Evolutionary conservation across 768 basidiomycete genomes (phyloP), one percentile per base, ranked within the genome.

Genomic region (Ramaria sp.): DNA sequence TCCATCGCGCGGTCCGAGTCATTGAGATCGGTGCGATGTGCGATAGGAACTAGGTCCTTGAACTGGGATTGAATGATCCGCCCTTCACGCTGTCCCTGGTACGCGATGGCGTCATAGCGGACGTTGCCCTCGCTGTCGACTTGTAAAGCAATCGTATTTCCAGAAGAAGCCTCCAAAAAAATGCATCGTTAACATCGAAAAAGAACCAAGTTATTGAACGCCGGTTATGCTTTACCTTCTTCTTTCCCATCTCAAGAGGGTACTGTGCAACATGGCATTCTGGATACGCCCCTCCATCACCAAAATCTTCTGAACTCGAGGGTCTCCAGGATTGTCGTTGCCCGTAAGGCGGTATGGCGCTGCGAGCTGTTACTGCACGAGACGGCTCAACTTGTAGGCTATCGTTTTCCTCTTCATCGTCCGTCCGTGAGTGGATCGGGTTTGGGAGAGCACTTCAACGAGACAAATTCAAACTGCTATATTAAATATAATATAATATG

Each of bases 211-310:
- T n/a, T n/a, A n/a, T n/a, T 24, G 25, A 57, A 27, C 16, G 34
- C 12, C 37, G 12, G 12, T 45, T n/a, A 27, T 3, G 3, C 81
- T 59, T n/a, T 50, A 85, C 92, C 81, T 94, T 94, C 78, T 96
- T 96, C 70, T 81, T 79, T 54, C 95, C 95, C 78, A 99, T 83
- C 55, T 91, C 90, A 58, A 98, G 68, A 10, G 95, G 95, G 72
- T 96, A 99, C 67, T 99, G 95, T 5, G 96, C 96, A 50, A 95
- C 73, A 76, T 94, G 92, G 67, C 94, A 97, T 72, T 99, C 92
- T 3, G 92, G 92, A 69, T 83, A 90, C 54, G 91, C 75, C 61
- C 90, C 91, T 59, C 91, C 89, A 63, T 90, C 85, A 56, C 86
- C 88, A 67, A 85, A 98, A 63, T 99, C 92, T 57, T 85, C 85